phyloP scores from a whole-genome alignment of 768 basidiomycete genomes.

The Steccherinum ochraceum region DNA sequence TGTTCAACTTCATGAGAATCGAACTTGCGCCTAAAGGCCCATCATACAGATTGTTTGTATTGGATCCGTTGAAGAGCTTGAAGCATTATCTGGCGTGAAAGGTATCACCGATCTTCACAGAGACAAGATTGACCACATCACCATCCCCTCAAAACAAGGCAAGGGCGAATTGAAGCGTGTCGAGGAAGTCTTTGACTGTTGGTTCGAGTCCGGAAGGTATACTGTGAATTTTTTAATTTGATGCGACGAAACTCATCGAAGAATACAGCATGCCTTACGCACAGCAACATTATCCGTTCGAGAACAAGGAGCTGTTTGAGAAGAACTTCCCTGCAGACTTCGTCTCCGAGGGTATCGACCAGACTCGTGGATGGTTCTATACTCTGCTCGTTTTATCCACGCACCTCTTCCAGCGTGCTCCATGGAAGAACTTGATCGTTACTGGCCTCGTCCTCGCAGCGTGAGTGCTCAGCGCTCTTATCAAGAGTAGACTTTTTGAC shows the following conservation, averaged over 20 bases:
- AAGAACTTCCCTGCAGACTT: slow-evolving; percentile 90
- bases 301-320: slow-evolving; percentile 88
- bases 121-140: slow-evolving; percentile 93
- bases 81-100: slow-evolving; percentile 74
- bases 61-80: slow-evolving; percentile 84
- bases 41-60: slow-evolving; percentile 68
- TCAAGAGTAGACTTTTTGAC: too few species aligned
- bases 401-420: slow-evolving; percentile 87
- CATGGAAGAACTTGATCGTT: slow-evolving; percentile 98
- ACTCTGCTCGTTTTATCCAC: slow-evolving; percentile 94
- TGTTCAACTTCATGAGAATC: too few species aligned
- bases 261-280: slow-evolving; percentile 97
- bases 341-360: slow-evolving; percentile 97
- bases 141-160: slow-evolving; percentile 86
- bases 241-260: too few species aligned
- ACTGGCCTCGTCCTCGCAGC: slow-evolving; percentile 93
- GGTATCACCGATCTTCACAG: slow-evolving; percentile 89
- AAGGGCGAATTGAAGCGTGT: slow-evolving; percentile 82
- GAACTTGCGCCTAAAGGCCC: too few species aligned
- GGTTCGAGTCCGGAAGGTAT: slow-evolving; percentile 99
- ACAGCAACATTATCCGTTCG: slow-evolving; percentile 96
- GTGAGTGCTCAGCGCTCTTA: slow-evolving; percentile 37
- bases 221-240: slow-evolving; percentile 16
- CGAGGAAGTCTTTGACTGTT: slow-evolving; percentile 99
- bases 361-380: slow-evolving; percentile 99